Conservation (phyloP, 805 yeast genomes). For the Saccharomycopsis sp. region DNA sequence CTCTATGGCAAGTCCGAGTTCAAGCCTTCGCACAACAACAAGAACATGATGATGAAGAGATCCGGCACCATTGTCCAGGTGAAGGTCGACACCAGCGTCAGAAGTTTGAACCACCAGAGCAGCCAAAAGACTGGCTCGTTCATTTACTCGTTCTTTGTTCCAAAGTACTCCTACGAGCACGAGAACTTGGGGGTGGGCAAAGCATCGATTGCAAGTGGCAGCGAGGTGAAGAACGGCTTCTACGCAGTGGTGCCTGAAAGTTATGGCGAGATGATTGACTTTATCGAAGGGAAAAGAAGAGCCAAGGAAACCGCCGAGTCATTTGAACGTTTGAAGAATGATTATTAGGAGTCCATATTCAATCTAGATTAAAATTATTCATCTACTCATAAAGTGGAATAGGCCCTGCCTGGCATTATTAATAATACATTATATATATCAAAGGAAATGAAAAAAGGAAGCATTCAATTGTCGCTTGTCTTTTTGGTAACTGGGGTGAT, state of each 20-base stretch:
- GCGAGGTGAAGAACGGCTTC: slow-evolving; percentile 41
- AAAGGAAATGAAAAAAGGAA: too few relatives aligned
- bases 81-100: slow-evolving; percentile 74
- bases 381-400: too few relatives aligned
- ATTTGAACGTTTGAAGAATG: slow-evolving; percentile 37
- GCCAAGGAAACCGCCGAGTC: slow-evolving; percentile 73
- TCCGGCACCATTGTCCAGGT: slow-evolving; percentile 91
- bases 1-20: slow-evolving; percentile 45
- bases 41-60: slow-evolving; percentile 53
- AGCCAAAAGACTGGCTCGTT: slow-evolving; percentile 76
- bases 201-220: slow-evolving; percentile 22
- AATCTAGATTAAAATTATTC: too few relatives aligned
- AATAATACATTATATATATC: too few relatives aligned
- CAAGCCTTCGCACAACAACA: slow-evolving; percentile 37
- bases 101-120: slow-evolving; percentile 51
- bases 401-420: too few relatives aligned
- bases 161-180: slow-evolving; percentile 37
- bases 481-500: too few relatives aligned
- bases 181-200: slow-evolving; percentile 23
- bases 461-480: too few relatives aligned
- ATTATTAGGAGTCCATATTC: too few relatives aligned
- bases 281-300: slow-evolving; percentile 83
- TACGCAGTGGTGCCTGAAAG: slow-evolving; percentile 78
- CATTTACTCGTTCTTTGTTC: slow-evolving; percentile 82
- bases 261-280: slow-evolving; percentile 87